These are phyloP conservation scores for Trypanosoma melophagium DNA, from an alignment of 208 protist genomes.

Conservation along the genomic window DNA sequence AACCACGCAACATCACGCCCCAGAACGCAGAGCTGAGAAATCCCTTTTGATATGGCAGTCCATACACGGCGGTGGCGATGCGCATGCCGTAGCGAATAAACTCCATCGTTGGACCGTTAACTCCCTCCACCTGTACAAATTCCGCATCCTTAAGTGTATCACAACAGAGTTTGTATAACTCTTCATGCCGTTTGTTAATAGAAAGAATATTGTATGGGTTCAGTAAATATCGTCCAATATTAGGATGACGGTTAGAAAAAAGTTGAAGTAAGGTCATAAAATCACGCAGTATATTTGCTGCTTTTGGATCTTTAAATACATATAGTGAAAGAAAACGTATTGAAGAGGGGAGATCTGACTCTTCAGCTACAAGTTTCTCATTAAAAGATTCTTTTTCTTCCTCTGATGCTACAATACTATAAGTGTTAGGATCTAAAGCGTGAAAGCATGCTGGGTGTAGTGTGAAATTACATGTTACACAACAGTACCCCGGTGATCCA, in stretches of 20 bases:
- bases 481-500: conserved; percentile 44
- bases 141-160: conserved; percentile 8
- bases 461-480: conserved; percentile 31
- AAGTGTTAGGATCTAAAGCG: conserved; percentile 14
- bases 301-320: conserved; percentile 15
- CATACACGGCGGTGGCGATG: conserved; percentile 66
- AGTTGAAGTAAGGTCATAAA: conserved; percentile 7
- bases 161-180: conserved; percentile 6
- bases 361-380: background rate
- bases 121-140: conserved; percentile 4
- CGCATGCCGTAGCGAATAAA: conserved; percentile 51
- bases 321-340: conserved; percentile 1
- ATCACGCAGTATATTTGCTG: background rate
- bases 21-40: conserved; percentile 39
- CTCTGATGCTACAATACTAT: conserved; percentile 13
- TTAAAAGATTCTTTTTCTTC: background rate
- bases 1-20: conserved; percentile 8
- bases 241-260: conserved; percentile 16
- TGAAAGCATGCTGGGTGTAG: conserved; percentile 49
- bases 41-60: conserved; percentile 47
- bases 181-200: conserved; percentile 6
- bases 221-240: background rate
- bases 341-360: background rate
- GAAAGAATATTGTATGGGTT: conserved; percentile 8
- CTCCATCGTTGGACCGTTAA: conserved; percentile 29